Base-by-base conservation (phyloP, 2,329 filamentous ascomycete species). In the Scedosporium aurantiacum region DNA sequence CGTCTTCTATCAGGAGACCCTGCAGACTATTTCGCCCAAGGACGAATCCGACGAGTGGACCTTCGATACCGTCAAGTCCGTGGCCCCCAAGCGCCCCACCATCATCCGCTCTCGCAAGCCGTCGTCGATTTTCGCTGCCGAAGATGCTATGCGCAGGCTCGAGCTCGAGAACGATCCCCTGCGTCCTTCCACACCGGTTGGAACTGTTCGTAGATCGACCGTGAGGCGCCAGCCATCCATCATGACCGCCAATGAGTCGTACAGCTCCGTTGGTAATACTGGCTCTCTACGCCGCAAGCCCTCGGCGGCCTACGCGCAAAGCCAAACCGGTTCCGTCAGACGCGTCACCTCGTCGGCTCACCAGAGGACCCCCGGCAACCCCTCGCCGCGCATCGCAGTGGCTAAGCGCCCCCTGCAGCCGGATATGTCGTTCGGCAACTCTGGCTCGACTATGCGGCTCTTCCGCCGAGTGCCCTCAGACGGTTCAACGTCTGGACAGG, bases 391-490 rank as follows among this genome's bases (percentile, higher is more conserved):
- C 65, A 65, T 73, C 40, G 71, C 76, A 16, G 61, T 75, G 62
- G 79, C 83, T 1, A 91, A 90, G 73, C 87, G 90, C 65, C 92
- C 93, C 0, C 80, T 97, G 1, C 91, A 91, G 61, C 82, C 94
- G 1, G 91, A 97, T 69, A 87, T 96, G 79, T 95, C 88, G 5
- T 97, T 95, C 74, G 94, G 93, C 59, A 97, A 97, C 73, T 89
- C 87, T 6, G 90, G 90, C 1, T 97, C 93, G 1, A 96, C 92
- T 16, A 90, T 96, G 66, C 87, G 92, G 61, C 87, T 96, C 60
- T 97, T 97, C 78, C 89, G 90, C 65, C 85, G 93, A 25, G 91
- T 96, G 0, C 81, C 82, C 0, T 94, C 92, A 0, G 89, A 90
- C 67, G 78, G 80, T 67, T 84, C 79, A 23, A 76, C 73, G 5